A percentile compares a stretch with the other conserved stretches of the same genome.
Conservation (phyloP, 192 early-diverging fungal species). For the Glomus cerebriforme region DNA sequence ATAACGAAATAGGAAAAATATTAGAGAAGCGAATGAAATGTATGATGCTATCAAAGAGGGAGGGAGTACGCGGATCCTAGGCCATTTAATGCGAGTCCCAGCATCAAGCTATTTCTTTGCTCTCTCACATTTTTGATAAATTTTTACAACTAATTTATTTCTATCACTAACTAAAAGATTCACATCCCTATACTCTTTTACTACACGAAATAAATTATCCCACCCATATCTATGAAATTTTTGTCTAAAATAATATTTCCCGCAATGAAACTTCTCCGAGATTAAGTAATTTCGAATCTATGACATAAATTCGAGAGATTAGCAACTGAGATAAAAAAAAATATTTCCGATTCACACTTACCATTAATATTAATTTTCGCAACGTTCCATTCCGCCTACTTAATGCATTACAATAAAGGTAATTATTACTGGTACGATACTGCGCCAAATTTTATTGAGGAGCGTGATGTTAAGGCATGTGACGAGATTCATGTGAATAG, state of each 20-base stretch:
- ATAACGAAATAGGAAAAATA: background rate
- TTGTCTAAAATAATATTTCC: conserved; percentile 1
- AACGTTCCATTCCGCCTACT: too few species aligned
- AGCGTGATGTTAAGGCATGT: too few species aligned
- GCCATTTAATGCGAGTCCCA: background rate
- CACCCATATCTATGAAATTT: background rate
- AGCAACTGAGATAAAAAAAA: conserved; percentile 6
- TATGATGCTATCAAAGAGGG: too few species aligned
- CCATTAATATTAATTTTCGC: too few species aligned
- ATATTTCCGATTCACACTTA: too few species aligned
- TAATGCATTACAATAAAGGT: too few species aligned
- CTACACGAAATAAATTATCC: conserved; percentile 12
- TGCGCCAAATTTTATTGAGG: too few species aligned
- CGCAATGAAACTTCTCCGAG: too few species aligned
- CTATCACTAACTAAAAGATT: background rate
- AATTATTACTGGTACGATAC: too few species aligned
- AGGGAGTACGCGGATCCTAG: conserved; percentile 2
- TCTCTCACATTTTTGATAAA: conserved; percentile 9
- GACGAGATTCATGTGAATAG: too few species aligned
- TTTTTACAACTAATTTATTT: conserved; percentile 11
- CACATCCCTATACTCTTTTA: background rate
- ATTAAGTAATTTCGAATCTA: conserved; percentile 2
- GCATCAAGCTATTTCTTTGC: too few species aligned
- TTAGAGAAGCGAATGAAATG: too few species aligned
- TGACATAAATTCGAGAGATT: background rate